Evolutionary conservation across 148 eudicot species (phyloP), one percentile per base, ranked within the genome.

Genomic region (Suaeda aralocaspica): DNA sequence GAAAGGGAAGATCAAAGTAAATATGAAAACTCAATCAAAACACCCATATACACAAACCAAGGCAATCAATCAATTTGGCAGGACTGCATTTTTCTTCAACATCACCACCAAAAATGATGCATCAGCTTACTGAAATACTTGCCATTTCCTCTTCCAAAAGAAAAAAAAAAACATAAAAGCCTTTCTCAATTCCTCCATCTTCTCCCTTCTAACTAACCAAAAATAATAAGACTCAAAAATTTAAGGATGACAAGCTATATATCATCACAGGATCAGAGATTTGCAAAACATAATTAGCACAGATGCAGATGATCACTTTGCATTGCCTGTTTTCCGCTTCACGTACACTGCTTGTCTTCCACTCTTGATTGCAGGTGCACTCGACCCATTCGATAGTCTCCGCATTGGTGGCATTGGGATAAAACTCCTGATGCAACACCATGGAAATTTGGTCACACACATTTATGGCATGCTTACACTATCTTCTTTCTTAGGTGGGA

Each of bases 331-430:
- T 83, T 76, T 89, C 29, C 88, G 73, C 81, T 76, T 92, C 55
- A 77, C 68, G 68, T 80, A 73, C 29, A 48, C 73, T 16, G 84
- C 45, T 33, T 62, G 81, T 78, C 78, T 76, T 61, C 76, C 84
- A 4, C 72, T 69, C 87, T 84, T 89, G 30, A 68, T 59, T 48
- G 67, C 49, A 8, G 87, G 72, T 46, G 87, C 69, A 72, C 42
- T 64, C n/a, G 49, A 1, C 62, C 92, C 88, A 49, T 74, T 81
- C 11, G 89, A 70, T 59, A 72, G 68, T 72, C 80, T 83, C 26
- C 89, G 66, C 9, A 76, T 24, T 70, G 92, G 85, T 14, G 89
- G 83, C 53, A 82, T 68, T 9, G 97, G 97, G 73, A 92, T 92
- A 72, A 45, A 77, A 75, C 90, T 87, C 88, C 97, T 89, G 41